phyloP scores from a whole-genome alignment of 2,329 filamentous ascomycete species.

The Leptographium flavum region DNA sequence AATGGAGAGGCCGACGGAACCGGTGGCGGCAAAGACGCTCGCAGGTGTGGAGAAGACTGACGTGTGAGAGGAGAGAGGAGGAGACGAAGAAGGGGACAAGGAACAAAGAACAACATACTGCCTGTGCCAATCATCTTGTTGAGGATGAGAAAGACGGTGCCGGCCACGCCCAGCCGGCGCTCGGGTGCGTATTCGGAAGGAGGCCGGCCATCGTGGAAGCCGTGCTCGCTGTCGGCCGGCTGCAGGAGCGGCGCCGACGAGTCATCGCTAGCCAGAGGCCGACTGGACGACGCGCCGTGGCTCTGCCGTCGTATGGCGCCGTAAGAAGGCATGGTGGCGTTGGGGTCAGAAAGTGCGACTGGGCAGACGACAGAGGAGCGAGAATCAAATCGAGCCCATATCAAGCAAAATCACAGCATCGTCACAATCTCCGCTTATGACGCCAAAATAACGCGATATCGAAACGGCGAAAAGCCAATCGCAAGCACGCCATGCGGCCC shows the following conservation, averaged over 20 bases:
- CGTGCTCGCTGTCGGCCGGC: neutral
- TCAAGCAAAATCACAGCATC: no score
- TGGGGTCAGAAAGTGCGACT: no score
- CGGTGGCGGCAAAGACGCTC: conserved; percentile 37
- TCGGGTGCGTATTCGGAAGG: conserved; percentile 3
- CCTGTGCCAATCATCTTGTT: conserved; percentile 25
- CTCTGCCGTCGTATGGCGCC: no score
- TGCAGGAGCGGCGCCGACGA: neutral
- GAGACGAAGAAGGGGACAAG: no score
- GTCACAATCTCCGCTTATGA: no score
- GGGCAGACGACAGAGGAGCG: no score
- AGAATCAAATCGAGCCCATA: no score
- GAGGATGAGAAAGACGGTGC: conserved; percentile 22
- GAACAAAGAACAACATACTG: no score
- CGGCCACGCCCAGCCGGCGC: conserved; percentile 20
- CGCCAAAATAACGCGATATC: no score
- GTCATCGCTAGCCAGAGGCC: neutral
- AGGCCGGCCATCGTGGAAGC: neutral
- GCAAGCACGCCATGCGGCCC: no score
- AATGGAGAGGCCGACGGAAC: conserved; percentile 37
- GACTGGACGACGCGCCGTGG: no score
- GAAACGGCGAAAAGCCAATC: neutral
- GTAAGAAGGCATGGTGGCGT: no score
- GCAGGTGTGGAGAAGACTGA: conserved; percentile 38
- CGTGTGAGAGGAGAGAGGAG: neutral